Conservation (phyloP, 2,329 filamentous ascomycete genomes). For the Fusarium annulatum region DNA sequence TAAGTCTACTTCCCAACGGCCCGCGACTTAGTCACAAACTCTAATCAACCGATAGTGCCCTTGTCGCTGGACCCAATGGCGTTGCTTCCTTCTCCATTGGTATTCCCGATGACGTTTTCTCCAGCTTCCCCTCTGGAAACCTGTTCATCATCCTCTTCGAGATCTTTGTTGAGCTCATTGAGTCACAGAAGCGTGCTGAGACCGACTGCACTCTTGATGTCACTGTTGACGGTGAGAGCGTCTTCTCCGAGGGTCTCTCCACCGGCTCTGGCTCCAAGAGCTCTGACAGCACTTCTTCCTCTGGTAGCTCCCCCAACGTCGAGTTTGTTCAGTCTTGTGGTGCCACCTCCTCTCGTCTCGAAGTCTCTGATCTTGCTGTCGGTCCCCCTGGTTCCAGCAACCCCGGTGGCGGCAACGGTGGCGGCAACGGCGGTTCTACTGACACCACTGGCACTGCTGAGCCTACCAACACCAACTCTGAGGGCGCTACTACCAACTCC, state of each 20-base stretch:
- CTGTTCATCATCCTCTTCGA: constrained; percentile 12
- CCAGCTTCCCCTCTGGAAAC: neutral
- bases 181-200: constrained; percentile 2
- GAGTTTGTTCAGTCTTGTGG: constrained; percentile 26
- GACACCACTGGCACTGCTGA: constrained; percentile 50
- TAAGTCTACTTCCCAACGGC: neutral
- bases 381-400: constrained; percentile 5
- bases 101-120: neutral
- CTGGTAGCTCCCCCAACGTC: neutral
- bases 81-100: neutral
- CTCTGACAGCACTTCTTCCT: fast-evolving
- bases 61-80: neutral
- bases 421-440: neutral
- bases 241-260: neutral
- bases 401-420: neutral
- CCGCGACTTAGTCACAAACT: fast-evolving
- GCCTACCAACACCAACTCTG: neutral
- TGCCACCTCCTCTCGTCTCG: neutral
- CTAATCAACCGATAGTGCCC: neutral
- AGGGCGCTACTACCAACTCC: neutral
- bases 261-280: neutral
- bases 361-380: neutral
- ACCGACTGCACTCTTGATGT: constrained; percentile 11
- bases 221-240: neutral
- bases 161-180: neutral